Conservation (phyloP, 208 protist species). For the Acanthamoeba royreba region DNA sequence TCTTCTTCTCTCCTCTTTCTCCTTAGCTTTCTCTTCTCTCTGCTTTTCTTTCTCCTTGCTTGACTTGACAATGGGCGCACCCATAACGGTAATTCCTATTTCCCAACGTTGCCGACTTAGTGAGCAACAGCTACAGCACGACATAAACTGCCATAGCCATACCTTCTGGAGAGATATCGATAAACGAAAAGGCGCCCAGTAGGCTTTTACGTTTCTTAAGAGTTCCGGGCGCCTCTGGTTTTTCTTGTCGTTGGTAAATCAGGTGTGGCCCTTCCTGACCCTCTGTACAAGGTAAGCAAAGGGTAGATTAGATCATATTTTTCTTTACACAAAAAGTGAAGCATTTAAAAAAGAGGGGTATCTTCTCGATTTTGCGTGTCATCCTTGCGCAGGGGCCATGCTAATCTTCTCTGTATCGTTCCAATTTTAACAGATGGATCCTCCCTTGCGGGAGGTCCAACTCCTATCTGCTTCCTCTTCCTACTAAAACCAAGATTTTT, state of each 20-base stretch:
- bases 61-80: background rate
- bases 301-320: background rate
- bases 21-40: background rate
- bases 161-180: constrained; percentile 17
- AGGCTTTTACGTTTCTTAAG: background rate
- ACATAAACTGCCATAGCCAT: background rate
- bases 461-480: background rate
- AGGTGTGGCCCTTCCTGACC: background rate
- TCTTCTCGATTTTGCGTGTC: background rate
- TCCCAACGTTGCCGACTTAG: background rate
- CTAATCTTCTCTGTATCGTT: background rate
- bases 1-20: background rate
- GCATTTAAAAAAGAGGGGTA: background rate
- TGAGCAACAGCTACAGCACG: no score
- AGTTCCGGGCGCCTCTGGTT: background rate
- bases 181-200: background rate
- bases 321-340: background rate
- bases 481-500: no score
- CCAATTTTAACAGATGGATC: background rate
- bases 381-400: background rate
- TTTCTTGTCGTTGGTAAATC: background rate
- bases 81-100: background rate
- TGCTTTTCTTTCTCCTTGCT: background rate
- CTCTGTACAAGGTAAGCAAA: background rate
- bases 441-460: background rate